Percentiles rank a stretch among this genome's conserved stretches.
Evolutionary conservation across 2,329 filamentous ascomycete species (phyloP).

Genomic region (Xylariales sp.): DNA sequence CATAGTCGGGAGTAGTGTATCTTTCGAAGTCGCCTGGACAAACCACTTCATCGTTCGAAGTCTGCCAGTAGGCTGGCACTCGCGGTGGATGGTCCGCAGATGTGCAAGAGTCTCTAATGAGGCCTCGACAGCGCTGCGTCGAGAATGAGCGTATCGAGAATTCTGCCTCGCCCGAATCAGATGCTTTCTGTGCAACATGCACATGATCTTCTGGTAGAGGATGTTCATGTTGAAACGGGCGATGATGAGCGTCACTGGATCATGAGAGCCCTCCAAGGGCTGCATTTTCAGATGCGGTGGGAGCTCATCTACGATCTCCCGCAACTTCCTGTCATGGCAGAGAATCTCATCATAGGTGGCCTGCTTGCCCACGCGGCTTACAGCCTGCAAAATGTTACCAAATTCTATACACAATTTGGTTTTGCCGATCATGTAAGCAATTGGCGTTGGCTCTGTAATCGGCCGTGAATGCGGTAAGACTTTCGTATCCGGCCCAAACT

Average conservation of each 20-base stretch:
- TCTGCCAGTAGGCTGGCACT: constrained; percentile 67
- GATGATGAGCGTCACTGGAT: constrained; percentile 80
- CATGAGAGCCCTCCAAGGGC: constrained; percentile 68
- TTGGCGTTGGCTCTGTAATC: constrained; percentile 65
- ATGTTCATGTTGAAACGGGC: constrained; percentile 81
- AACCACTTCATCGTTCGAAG: constrained; percentile 73
- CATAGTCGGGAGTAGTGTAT: constrained; percentile 83
- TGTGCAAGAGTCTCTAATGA: constrained; percentile 77
- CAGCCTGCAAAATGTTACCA: constrained; percentile 65
- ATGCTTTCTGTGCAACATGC: constrained; percentile 84
- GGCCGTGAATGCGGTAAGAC: constrained; percentile 64
- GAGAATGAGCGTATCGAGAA: constrained; percentile 76
- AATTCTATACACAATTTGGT: constrained; percentile 63
- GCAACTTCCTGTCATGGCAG: constrained; percentile 55
- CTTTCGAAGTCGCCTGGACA: constrained; percentile 72
- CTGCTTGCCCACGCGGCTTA: constrained; percentile 50
- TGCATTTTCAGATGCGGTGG: constrained; percentile 77
- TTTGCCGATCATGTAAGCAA: constrained; percentile 76
- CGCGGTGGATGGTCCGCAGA: constrained; percentile 68
- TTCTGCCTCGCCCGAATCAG: constrained; percentile 74
- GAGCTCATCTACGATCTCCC: constrained; percentile 60
- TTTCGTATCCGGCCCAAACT: constrained; percentile 66
- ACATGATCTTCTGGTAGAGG: constrained; percentile 83
- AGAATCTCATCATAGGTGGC: constrained; percentile 62
- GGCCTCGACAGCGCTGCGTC: constrained; percentile 79